Base-by-base conservation (phyloP, 2,329 filamentous ascomycete genomes). In the Ascochyta pisi region DNA sequence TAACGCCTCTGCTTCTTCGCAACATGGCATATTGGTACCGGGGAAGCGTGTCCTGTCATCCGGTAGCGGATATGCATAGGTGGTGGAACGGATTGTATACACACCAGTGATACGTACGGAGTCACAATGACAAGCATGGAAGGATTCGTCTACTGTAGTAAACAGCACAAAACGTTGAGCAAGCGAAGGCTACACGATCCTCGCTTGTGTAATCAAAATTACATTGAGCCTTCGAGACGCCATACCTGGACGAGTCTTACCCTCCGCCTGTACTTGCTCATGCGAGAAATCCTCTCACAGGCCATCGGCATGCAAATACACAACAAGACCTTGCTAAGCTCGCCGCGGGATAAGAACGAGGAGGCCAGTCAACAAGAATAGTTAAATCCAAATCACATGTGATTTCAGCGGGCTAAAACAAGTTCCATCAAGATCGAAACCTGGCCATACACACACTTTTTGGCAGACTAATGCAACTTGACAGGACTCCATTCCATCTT, bases 61-160 rank as follows among this genome's bases (percentile, higher is more conserved):
- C 47, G 53, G 42, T 55, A 42, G 16, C 15, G 35, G 16, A 16
- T 9, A 40, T 41, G 40, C 46, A 35, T 34, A 12, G 31, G 13
- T 8, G 6, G 8, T 43, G 29, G 15, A 19, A 40, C 27, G 41
- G 26, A 12, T 33, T 41, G 50, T 37, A 42, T 55, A 55, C 52
- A 55, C 46, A 43, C 46, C 46, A 55, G 12, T 37, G 13, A 13
- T 23, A 27, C 23, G 34, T n/a, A n/a, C 40, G 31, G 46, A 35
- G 34, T 13, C 19, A 16, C 39, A 9, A 12, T 34, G 29, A 26
- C 35, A 38, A 40, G 29, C 29, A 33, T 39, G 23, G 26, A 41
- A 46, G 41, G 29, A 48, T 26, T 9, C 7, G 23, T 10, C 8
- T 23, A 37, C 24, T 37, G 13, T 22, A 37, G 10, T 29, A 23